Conservation (phyloP, 805 yeast species). For the Danielia oregonensis region DNA sequence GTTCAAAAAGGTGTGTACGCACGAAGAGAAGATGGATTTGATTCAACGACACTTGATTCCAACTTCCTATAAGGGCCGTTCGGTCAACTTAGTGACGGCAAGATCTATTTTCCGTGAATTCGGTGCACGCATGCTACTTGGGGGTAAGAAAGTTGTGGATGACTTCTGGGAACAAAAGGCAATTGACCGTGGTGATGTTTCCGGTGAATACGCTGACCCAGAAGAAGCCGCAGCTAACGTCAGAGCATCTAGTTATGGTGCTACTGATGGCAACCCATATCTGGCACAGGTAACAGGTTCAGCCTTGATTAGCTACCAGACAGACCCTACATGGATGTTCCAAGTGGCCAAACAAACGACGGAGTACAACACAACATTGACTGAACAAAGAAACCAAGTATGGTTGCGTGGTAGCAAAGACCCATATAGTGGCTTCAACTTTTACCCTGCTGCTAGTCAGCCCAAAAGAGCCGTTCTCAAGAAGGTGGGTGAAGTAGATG, state of each 20-base stretch:
- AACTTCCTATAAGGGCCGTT: constrained; percentile 83
- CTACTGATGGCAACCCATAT: constrained; percentile 16
- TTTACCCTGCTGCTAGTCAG: constrained; percentile 74
- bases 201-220: constrained; percentile 72
- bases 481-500: constrained; percentile 21
- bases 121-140: constrained; percentile 78
- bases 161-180: constrained; percentile 79
- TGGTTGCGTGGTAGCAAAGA: constrained; percentile 65
- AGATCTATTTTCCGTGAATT: constrained; percentile 85
- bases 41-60: constrained; percentile 81
- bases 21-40: constrained; percentile 77
- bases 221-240: constrained; percentile 18
- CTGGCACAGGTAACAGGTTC: constrained; percentile 37
- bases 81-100: constrained; percentile 88
- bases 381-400: constrained; percentile 53
- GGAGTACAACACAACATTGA: constrained; percentile 61
- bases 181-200: constrained; percentile 56
- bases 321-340: constrained; percentile 78
- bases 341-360: constrained; percentile 80
- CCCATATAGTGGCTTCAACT: constrained; percentile 77
- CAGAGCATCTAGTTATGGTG: constrained; percentile 5
- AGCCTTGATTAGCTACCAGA: constrained; percentile 39
- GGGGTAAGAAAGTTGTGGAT: constrained; percentile 78
- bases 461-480: constrained; percentile 44
- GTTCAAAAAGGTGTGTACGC: constrained; percentile 67